Conservation (phyloP, 2,329 filamentous ascomycete species). For the Fusarium vanettenii region DNA sequence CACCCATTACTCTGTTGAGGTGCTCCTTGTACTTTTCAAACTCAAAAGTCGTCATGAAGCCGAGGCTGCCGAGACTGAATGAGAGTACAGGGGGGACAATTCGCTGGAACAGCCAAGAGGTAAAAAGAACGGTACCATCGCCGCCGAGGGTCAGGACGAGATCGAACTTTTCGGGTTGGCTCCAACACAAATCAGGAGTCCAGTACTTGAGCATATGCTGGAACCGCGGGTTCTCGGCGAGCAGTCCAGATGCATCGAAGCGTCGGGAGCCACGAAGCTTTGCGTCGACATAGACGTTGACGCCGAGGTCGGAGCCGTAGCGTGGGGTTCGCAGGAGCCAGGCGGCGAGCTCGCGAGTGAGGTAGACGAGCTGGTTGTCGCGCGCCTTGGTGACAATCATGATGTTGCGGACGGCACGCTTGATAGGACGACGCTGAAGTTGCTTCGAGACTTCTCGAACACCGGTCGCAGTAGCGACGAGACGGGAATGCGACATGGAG, state of each 20-base stretch:
- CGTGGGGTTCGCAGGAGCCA: conserved; percentile 92
- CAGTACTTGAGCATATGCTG: conserved; percentile 91
- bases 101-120: conserved; percentile 91
- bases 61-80: conserved; percentile 85
- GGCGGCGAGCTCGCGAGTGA: conserved; percentile 87
- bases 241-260: conserved; percentile 80
- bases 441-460: conserved; percentile 97
- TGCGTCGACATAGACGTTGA: conserved; percentile 98
- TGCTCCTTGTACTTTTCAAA: conserved; percentile 90
- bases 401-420: conserved; percentile 89
- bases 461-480: conserved; percentile 94
- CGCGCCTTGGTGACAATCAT: conserved; percentile 99
- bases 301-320: conserved; percentile 88
- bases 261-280: conserved; percentile 90
- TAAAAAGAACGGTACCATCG: conserved; percentile 88
- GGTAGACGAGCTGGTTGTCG: conserved; percentile 89
- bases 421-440: conserved; percentile 90
- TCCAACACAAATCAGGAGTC: conserved; percentile 96
- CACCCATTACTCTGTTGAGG: conserved; percentile 90
- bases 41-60: conserved; percentile 90
- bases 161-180: conserved; percentile 93
- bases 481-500: conserved; percentile 89
- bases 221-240: conserved; percentile 81
- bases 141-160: conserved; percentile 89
- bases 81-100: conserved; percentile 87